Evolutionary conservation across 768 basidiomycete species (phyloP), one percentile per base, ranked within the genome.

Genomic region (Trametes coccinea): DNA sequence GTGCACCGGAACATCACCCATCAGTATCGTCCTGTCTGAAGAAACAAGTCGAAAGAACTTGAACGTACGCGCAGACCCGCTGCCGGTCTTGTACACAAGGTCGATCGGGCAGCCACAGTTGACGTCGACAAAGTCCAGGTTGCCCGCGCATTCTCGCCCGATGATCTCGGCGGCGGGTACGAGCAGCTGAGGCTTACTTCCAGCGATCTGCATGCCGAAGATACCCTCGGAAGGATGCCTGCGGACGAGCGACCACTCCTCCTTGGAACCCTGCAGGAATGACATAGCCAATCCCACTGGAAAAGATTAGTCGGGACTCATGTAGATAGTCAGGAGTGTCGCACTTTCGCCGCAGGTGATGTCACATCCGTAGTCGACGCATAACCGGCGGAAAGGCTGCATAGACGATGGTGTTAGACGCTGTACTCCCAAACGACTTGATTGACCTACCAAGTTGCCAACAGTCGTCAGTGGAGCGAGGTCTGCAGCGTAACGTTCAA

Each of bases 61-160:
- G 10, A 22, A 46, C 46, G 33, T 47, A 48, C 7, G 87, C 90
- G 95, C 95, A 59, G 90, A 91, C 0, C 95, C 95, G 57, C 93
- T 94, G 3, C 95, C 95, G 13, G 84, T 83, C 68, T 90, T 90
- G 77, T 95, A 97, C 1, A 99, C 92, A 45, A 98, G 78, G 74
- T 99, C 97, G 67, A 98, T 98, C 3, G 97, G 97, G 74, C 97
- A 98, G 6, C 95, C 95, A 73, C 93, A 92, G 70, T 99, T 99
- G 65, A 98, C 76, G 70, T 99, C 95, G 1, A 95, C 92, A 68
- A 97, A 98, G 69, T 98, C 93, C 22, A 97, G 75, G 17, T 81
- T 80, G 11, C 80, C 78, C 0, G 79, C 79, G 66, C 85, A 83
- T 70, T 92, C 88, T 63, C 81, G 84, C 2, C 82, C 85, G 30